Base-by-base conservation (phyloP, 306 rosid genomes). In the Urtica urens region DNA sequence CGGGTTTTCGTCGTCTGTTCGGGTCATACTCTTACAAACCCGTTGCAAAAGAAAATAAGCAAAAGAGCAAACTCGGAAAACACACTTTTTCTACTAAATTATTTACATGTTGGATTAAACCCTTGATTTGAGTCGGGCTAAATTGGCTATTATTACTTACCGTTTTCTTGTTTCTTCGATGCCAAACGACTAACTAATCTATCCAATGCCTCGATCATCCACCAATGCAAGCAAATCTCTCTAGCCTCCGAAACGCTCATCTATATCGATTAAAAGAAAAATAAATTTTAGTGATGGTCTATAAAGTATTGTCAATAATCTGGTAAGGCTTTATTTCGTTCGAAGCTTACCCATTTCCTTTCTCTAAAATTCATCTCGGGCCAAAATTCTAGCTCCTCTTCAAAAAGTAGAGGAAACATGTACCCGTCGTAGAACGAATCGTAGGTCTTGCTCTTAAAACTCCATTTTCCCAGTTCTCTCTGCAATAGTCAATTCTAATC, bases 191-290 rank as follows among this genome's bases (percentile, higher is more conserved):
- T 69, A 20, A 78, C 86, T 31, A 87, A 50, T 59, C 62, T 58
- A 24, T 87, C 96, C 10, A 87, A 54, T 9, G 96, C 96, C 28
- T 87, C 96, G 62, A 80, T 87, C 96, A 87, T 87, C 96, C 96
- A 87, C 94, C 74, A 62, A 72, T 83, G 94, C 55, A 74, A 79
- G 62, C 96, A 87, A 31, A 65, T 88, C 43, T 83, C 86, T 46
- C 78, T 77, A 26, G 96, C 96, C 55, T 83, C 93, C 0, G 11
- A 12, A 12, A 71, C 94, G 21, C 78, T 78, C 93, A 87, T 83
- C 96, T 87, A 30, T 22, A 55, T 35, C 55, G 43, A 45, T 27
- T 3, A 15, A 19, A 35, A 34, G 41, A 22, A 10, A 47, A 49
- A 53, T 14, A 40, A 25, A 46, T 23, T 17, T 43, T 23, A 27